A percentile compares a stretch with the other conserved stretches of the same genome.
phyloP scores from a whole-genome alignment of 345 rosid species.

The Syzygium aqueum region DNA sequence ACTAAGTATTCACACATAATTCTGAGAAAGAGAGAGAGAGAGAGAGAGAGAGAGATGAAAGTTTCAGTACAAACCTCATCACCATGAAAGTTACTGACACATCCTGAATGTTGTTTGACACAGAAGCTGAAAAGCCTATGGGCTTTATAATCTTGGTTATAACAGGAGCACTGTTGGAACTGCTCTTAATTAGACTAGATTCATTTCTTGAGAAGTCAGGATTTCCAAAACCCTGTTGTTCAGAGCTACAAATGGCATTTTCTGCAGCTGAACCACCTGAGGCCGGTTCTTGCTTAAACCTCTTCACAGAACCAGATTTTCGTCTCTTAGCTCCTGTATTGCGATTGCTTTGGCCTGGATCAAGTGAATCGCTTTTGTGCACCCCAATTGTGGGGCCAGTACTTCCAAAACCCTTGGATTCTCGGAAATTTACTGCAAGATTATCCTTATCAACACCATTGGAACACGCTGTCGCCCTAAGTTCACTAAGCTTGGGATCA shows the following conservation, averaged over 20 bases:
- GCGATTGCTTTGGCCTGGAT: conserved; percentile 40
- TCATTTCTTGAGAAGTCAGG: conserved; percentile 17
- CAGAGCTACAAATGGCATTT: conserved; percentile 26
- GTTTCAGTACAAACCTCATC: conserved; percentile 50
- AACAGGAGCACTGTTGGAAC: conserved; percentile 22
- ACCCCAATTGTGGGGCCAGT: conserved; percentile 35
- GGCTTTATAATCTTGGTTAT: conserved; percentile 70
- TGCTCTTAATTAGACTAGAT: conserved; percentile 27
- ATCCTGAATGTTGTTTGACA: conserved; percentile 47
- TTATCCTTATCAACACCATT: conserved; percentile 37
- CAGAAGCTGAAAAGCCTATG: conserved; percentile 57
- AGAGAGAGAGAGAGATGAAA: not conserved
- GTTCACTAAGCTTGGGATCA: conserved; percentile 85
- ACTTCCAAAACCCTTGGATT: conserved; percentile 33
- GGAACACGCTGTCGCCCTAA: conserved; percentile 38
- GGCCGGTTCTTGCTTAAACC: conserved; percentile 65
- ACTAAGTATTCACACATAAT: not conserved
- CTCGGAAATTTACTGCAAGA: conserved; percentile 35
- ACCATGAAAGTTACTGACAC: conserved; percentile 71
- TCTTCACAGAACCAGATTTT: conserved; percentile 90
- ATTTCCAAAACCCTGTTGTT: conserved; percentile 33
- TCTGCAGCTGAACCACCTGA: conserved; percentile 15
- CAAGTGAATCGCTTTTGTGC: conserved; percentile 34
- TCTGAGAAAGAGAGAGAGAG: not conserved
- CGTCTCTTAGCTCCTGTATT: conserved; percentile 78